Evolutionary conservation across 2,329 filamentous ascomycete species (phyloP).

Genomic region (Tolypocladium nubicola): DNA sequence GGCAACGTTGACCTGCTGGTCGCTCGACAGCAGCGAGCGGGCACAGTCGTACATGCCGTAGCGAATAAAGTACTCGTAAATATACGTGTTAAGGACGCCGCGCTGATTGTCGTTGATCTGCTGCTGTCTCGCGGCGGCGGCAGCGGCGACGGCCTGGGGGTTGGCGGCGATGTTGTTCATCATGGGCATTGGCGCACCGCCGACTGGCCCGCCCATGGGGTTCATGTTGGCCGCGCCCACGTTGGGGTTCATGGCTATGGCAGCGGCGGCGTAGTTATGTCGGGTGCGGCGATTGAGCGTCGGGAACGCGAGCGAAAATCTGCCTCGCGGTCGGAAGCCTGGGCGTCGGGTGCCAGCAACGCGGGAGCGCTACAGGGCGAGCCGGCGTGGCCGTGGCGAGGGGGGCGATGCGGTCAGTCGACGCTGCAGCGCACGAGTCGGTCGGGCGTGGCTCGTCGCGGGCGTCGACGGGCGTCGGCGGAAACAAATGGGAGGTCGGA

Average conservation of each 20-base stretch:
- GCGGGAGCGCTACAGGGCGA: constrained; percentile 17
- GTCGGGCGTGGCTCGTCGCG: constrained; percentile 5
- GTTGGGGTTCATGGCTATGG: constrained; percentile 46
- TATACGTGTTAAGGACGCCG: constrained; percentile 68
- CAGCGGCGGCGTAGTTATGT: constrained; percentile 8
- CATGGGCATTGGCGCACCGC: constrained; percentile 49
- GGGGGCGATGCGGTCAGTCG: constrained; percentile 7
- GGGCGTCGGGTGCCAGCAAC: constrained; percentile 16
- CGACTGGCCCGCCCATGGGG: constrained; percentile 57
- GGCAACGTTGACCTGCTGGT: constrained; percentile 54
- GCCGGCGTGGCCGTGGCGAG: constrained; percentile 21
- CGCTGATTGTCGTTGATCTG: constrained; percentile 37
- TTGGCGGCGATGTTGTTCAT: constrained; percentile 48
- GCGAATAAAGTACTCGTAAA: constrained; percentile 85
- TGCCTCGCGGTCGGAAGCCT: constrained; percentile 1
- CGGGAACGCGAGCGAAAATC: constrained; percentile 13
- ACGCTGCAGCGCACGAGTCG: constrained; percentile 3
- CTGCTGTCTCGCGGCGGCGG: constrained; percentile 24
- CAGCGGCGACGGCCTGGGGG: constrained; percentile 20
- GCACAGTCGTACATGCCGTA: constrained; percentile 79
- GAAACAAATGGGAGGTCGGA: constrained; percentile 4
- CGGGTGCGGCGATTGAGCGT: constrained; percentile 12
- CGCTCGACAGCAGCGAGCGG: constrained; percentile 56
- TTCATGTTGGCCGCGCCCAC: constrained; percentile 58
- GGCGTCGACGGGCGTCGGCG: constrained; percentile 1